phyloP scores from a whole-genome alignment of 768 basidiomycete genomes.

The Erythrobasidium yunnanense region DNA sequence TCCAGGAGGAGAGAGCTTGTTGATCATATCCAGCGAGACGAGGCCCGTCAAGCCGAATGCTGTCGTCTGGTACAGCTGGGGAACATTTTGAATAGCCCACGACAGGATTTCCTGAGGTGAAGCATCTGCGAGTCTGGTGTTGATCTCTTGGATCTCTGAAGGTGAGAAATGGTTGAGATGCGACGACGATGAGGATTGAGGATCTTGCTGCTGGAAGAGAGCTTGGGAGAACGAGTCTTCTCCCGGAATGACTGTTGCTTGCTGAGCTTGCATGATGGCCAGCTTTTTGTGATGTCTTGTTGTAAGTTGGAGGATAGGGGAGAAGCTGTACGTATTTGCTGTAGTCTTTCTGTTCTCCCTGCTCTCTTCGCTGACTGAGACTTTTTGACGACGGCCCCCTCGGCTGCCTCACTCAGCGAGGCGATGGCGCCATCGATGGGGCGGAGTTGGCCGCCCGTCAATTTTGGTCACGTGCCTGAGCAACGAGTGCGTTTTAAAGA shows the following conservation, averaged over 20 bases:
- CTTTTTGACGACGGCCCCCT: too few species aligned
- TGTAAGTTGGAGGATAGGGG: too few species aligned
- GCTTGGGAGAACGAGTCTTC: not conserved
- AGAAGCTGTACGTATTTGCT: not conserved
- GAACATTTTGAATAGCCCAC: constrained; percentile 74
- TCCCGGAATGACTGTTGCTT: constrained; percentile 6
- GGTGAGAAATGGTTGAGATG: not conserved
- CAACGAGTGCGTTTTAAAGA: too few species aligned
- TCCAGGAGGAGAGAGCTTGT: constrained; percentile 48
- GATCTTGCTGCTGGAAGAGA: not conserved
- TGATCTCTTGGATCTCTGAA: constrained; percentile 47
- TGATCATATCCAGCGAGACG: constrained; percentile 87
- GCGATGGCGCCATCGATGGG: too few species aligned
- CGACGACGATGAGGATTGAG: not conserved
- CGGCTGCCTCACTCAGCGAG: too few species aligned
- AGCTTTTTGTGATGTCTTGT: too few species aligned
- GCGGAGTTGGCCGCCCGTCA: too few species aligned
- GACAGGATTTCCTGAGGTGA: constrained; percentile 70
- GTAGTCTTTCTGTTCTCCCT: not conserved
- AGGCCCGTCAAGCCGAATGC: constrained; percentile 93
- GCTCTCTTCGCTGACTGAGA: too few species aligned
- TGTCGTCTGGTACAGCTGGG: constrained; percentile 77
- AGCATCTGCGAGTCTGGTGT: constrained; percentile 58
- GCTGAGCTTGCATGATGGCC: constrained; percentile 5
- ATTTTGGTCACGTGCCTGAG: too few species aligned